Evolutionary conservation across 1,139 yeast genomes (phyloP).

Genomic region (Lodderomyces parapsilosis): DNA sequence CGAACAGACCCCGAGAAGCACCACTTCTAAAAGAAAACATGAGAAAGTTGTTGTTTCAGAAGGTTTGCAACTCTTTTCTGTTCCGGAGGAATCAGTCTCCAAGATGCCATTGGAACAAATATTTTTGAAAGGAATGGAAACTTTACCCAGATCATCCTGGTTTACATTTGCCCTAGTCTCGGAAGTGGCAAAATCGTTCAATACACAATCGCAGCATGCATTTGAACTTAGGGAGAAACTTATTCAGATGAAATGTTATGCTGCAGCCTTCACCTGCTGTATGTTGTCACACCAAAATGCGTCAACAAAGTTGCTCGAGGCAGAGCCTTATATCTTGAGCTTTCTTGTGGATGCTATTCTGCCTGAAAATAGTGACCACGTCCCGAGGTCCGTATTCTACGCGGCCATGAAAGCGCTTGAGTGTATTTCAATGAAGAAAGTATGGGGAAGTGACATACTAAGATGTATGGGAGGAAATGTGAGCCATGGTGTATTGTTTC

Average conservation of each 20-base stretch:
- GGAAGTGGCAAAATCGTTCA: conserved; percentile 71
- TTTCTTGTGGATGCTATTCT: conserved; percentile 66
- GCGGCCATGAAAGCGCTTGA: conserved; percentile 71
- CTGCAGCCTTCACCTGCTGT: conserved; percentile 58
- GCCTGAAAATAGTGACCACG: conserved; percentile 52
- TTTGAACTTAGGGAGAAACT: conserved; percentile 57
- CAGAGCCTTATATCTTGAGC: conserved; percentile 73
- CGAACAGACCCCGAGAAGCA: conserved; percentile 4
- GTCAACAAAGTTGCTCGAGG: conserved; percentile 65
- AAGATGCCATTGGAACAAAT: conserved; percentile 60
- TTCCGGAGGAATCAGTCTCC: conserved; percentile 50
- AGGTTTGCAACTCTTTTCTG: conserved; percentile 44
- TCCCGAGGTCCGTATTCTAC: conserved; percentile 52
- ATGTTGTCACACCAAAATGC: conserved; percentile 54
- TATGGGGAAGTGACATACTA: conserved; percentile 76
- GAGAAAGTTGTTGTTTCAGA: conserved; percentile 24
- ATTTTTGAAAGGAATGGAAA: conserved; percentile 56
- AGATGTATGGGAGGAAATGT: conserved; percentile 89
- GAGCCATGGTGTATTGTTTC: conserved; percentile 79
- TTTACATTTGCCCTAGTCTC: conserved; percentile 63
- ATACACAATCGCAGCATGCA: conserved; percentile 53
- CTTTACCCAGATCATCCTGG: conserved; percentile 64
- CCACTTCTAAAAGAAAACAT: conserved; percentile 6
- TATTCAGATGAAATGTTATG: conserved; percentile 61
- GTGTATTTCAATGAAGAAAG: conserved; percentile 64